Conservation (phyloP, 768 basidiomycete species). For the Boletus vermiculosoides region DNA sequence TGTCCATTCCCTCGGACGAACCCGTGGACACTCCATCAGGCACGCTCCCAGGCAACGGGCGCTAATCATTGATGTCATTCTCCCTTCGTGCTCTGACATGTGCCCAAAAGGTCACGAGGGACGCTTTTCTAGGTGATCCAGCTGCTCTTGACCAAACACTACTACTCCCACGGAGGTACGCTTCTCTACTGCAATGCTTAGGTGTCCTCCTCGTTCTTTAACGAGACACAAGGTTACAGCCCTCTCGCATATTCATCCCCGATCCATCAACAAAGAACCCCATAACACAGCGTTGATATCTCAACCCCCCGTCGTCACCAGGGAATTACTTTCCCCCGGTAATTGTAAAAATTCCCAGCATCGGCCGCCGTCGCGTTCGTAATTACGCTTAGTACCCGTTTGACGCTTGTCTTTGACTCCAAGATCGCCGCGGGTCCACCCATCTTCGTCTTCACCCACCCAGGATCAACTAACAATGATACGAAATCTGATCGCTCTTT, state of each 20-base stretch:
- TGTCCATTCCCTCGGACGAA: not conserved
- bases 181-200: not conserved
- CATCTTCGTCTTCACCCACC: no score
- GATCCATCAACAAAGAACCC: not conserved
- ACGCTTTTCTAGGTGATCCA: not conserved
- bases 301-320: not conserved
- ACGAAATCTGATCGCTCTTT: not conserved
- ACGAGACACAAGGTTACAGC: not conserved
- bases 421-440: constrained; percentile 36
- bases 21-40: constrained; percentile 1
- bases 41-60: constrained; percentile 10
- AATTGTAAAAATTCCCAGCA: constrained; percentile 12
- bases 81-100: not conserved
- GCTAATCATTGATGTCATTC: constrained; percentile 14
- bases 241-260: not conserved
- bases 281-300: not conserved
- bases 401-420: constrained; percentile 27
- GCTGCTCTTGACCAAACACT: not conserved
- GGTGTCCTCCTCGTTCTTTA: no score
- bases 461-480: constrained; percentile 85
- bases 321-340: constrained; percentile 1
- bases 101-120: not conserved
- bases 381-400: constrained; percentile 12
- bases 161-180: not conserved
- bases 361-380: not conserved